Evolutionary conservation across 495 filamentous ascomycete genomes (phyloP).

Genomic region (Gamarada debralockiae): DNA sequence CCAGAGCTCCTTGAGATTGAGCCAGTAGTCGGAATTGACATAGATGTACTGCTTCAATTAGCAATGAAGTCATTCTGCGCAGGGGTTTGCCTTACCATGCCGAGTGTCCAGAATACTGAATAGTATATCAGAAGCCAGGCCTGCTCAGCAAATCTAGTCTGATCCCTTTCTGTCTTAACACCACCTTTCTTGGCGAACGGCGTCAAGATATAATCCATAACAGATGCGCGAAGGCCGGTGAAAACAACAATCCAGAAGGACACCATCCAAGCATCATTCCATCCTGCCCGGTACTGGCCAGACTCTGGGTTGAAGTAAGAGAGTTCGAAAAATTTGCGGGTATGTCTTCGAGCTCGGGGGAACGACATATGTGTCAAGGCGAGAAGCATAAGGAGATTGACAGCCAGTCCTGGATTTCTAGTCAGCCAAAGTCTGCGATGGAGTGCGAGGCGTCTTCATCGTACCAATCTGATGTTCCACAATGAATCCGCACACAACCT

Average conservation of each 20-base stretch:
- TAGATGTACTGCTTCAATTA: slow-evolving; percentile 65
- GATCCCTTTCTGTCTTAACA: slow-evolving; percentile 65
- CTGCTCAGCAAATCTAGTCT: slow-evolving; percentile 85
- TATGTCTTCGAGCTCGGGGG: slow-evolving; percentile 72
- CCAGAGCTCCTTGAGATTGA: slow-evolving; percentile 78
- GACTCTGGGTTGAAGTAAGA: slow-evolving; percentile 71
- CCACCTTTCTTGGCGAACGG: slow-evolving; percentile 69
- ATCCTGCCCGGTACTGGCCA: slow-evolving; percentile 67
- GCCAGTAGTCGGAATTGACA: slow-evolving; percentile 70
- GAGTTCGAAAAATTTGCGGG: slow-evolving; percentile 79
- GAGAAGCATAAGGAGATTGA: slow-evolving; percentile 75
- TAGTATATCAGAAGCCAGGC: slow-evolving; percentile 86
- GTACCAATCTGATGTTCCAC: slow-evolving; percentile 28
- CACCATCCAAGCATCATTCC: slow-evolving; percentile 77
- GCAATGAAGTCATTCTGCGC: not conserved
- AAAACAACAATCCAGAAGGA: slow-evolving; percentile 77
- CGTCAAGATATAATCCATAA: slow-evolving; percentile 81
- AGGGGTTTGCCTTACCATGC: slow-evolving; percentile 62
- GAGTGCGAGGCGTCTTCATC: not conserved
- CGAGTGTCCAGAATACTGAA: slow-evolving; percentile 70
- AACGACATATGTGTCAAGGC: slow-evolving; percentile 73
- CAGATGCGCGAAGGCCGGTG: slow-evolving; percentile 77
- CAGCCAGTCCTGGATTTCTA: slow-evolving; percentile 57
- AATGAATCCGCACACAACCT: slow-evolving; percentile 22
- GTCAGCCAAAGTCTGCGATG: slow-evolving; percentile 8